Evolutionary conservation across 78 protist species (phyloP).

Genomic region (Isochrysis galbana): DNA sequence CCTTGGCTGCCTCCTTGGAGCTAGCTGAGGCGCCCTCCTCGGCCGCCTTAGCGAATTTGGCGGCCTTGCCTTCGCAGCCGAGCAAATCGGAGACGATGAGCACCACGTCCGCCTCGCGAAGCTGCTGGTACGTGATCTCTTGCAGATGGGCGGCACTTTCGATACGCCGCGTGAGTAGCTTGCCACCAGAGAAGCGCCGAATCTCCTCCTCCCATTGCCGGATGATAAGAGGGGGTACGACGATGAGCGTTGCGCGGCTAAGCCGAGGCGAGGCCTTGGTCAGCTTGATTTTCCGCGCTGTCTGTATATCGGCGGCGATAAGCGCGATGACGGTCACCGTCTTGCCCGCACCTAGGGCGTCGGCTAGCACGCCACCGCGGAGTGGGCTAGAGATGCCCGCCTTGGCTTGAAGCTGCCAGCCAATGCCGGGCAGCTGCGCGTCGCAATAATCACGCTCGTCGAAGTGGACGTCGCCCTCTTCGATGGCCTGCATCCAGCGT

Average conservation of each 20-base stretch:
- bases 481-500: background rate
- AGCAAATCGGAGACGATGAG: background rate
- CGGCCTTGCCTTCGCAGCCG: background rate
- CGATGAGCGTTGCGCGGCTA: background rate
- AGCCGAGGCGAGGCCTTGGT: background rate
- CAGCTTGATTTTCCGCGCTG: background rate
- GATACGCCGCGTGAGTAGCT: background rate
- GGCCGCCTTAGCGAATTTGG: background rate
- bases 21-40: too few relatives aligned
- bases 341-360: background rate
- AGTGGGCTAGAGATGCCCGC: background rate
- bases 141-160: background rate
- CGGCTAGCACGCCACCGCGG: background rate
- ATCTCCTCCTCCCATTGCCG: background rate
- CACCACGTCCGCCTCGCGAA: slow-evolving; percentile 1
- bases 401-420: background rate
- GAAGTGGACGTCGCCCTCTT: background rate
- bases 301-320: background rate
- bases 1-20: background rate
- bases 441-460: background rate
- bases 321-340: background rate
- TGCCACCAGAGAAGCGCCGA: background rate
- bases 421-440: background rate
- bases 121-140: background rate
- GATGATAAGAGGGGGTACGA: background rate